Evolutionary conservation across 2,329 filamentous ascomycete genomes (phyloP).

Genomic region (Diaporthe vaccinii): DNA sequence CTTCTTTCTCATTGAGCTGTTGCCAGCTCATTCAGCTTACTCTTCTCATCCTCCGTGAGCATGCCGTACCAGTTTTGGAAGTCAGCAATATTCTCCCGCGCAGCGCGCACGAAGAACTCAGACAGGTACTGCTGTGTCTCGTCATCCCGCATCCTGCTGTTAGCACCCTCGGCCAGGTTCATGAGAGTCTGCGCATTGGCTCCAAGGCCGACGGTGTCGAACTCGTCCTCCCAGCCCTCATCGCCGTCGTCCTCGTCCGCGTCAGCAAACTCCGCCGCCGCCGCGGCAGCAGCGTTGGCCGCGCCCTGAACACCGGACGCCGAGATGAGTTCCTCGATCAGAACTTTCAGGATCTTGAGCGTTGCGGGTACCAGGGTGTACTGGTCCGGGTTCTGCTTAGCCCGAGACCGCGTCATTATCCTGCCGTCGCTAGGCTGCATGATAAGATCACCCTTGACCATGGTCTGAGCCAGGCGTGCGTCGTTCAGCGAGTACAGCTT

Average conservation of each 20-base stretch:
- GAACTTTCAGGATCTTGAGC: conserved; percentile 95
- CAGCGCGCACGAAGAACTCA: conserved; percentile 80
- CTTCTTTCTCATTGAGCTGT: conserved; percentile 42
- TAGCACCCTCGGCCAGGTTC: conserved; percentile 75
- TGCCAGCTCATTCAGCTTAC: conserved; percentile 67
- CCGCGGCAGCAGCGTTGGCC: conserved; percentile 72
- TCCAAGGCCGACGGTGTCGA: conserved; percentile 81
- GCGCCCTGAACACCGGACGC: conserved; percentile 77
- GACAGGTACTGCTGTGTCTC: conserved; percentile 89
- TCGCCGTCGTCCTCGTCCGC: conserved; percentile 79
- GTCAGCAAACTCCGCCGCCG: conserved; percentile 66
- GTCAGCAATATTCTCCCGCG: conserved; percentile 67
- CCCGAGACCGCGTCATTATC: conserved; percentile 94
- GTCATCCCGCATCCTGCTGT: conserved; percentile 80
- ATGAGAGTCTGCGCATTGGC: conserved; percentile 83
- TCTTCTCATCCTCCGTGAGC: conserved; percentile 68
- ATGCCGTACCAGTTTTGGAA: conserved; percentile 71
- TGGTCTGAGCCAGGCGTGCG: conserved; percentile 80
- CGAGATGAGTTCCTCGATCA: conserved; percentile 90
- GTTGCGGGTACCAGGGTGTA: conserved; percentile 90
- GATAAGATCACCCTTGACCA: conserved; percentile 93
- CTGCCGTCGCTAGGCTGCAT: conserved; percentile 78
- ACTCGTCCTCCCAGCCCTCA: conserved; percentile 91
- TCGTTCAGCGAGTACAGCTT: conserved; percentile 93
- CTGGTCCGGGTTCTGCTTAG: conserved; percentile 89